Conservation (phyloP, 2,329 filamentous ascomycete species). For the Allantophomopsis lycopodina region DNA sequence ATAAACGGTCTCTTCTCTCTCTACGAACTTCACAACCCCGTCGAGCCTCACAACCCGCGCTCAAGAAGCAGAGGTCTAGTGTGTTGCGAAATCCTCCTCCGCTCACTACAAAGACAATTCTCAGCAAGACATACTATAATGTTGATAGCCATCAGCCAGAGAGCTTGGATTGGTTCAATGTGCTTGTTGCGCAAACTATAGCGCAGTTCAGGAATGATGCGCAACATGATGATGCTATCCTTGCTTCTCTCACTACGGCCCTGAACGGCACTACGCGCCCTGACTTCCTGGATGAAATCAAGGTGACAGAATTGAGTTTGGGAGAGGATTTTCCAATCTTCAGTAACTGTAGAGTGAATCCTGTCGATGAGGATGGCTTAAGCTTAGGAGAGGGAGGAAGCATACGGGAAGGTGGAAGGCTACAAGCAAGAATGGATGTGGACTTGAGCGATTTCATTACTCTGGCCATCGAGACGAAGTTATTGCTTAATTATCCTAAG, state of each 20-base stretch:
- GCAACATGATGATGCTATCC: slow-evolving; percentile 79
- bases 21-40: slow-evolving; percentile 28
- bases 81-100: slow-evolving; percentile 60
- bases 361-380: slow-evolving; percentile 68
- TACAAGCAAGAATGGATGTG: slow-evolving; percentile 94
- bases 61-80: slow-evolving; percentile 53
- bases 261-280: slow-evolving; percentile 81
- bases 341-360: slow-evolving; percentile 93
- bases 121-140: slow-evolving; percentile 96
- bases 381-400: slow-evolving; percentile 27
- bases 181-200: slow-evolving; percentile 89
- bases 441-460: slow-evolving; percentile 95
- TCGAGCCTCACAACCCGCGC: slow-evolving; percentile 23
- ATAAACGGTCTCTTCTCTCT: slow-evolving; percentile 60
- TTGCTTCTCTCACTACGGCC: slow-evolving; percentile 70
- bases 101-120: slow-evolving; percentile 83
- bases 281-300: slow-evolving; percentile 86
- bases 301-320: slow-evolving; percentile 82
- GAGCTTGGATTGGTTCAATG: slow-evolving; percentile 97
- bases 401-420: slow-evolving; percentile 37
- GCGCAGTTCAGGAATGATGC: slow-evolving; percentile 90
- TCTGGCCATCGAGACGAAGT: slow-evolving; percentile 82
- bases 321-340: slow-evolving; percentile 98
- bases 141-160: slow-evolving; percentile 92
- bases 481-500: slow-evolving; percentile 90